Conservation (phyloP, 768 basidiomycete genomes). For the Mycena olivaceomarginata region DNA sequence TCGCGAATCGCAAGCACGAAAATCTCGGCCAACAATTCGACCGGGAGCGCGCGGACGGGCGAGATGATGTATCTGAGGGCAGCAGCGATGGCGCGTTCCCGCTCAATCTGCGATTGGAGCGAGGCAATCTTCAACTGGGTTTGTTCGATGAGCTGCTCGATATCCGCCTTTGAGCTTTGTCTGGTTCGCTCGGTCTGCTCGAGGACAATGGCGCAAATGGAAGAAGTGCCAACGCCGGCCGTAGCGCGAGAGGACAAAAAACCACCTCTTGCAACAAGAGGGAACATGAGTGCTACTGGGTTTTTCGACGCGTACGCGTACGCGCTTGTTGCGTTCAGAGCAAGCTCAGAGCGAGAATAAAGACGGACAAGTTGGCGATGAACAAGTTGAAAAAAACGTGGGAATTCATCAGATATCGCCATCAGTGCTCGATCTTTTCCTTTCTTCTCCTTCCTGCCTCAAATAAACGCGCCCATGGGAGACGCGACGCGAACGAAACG, state of each 20-base stretch:
- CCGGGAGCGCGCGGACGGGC: background rate
- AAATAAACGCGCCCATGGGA: background rate
- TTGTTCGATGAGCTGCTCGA: background rate
- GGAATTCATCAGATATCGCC: too few relatives aligned
- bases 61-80: background rate
- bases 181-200: background rate
- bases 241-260: too few relatives aligned
- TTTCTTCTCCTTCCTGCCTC: too few relatives aligned
- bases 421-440: too few relatives aligned
- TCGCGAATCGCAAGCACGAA: background rate
- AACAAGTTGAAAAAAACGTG: too few relatives aligned
- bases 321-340: too few relatives aligned
- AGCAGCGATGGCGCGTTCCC: background rate
- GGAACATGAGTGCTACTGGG: too few relatives aligned
- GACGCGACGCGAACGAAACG: background rate
- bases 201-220: background rate
- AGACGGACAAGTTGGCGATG: too few relatives aligned
- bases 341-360: too few relatives aligned
- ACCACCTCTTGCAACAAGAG: too few relatives aligned
- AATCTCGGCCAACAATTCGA: slow-evolving; percentile 8
- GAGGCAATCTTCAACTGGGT: background rate
- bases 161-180: background rate
- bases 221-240: too few relatives aligned
- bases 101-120: background rate
- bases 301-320: too few relatives aligned